These are phyloP conservation scores for Pseudogymnoascus sp. DNA, from an alignment of 2,329 filamentous ascomycete species.

Conservation along the genomic window DNA sequence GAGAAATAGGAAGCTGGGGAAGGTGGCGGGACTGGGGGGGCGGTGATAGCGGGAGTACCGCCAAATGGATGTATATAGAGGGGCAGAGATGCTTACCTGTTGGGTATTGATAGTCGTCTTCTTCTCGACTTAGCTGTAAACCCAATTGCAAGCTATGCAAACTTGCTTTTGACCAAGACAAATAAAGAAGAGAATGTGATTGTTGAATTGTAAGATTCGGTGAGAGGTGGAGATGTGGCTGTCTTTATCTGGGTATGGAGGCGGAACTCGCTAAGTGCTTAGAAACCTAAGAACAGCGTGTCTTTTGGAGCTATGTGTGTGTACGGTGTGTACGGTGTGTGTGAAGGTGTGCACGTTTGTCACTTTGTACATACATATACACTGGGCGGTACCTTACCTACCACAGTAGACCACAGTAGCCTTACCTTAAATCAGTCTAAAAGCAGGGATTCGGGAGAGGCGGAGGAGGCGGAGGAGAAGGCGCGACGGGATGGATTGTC, in stretches of 20 bases:
- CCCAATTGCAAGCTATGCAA: constrained; percentile 8
- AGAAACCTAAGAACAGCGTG: constrained; percentile 11
- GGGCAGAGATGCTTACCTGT: neutral
- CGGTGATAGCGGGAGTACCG: neutral
- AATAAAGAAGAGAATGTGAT: constrained; percentile 3
- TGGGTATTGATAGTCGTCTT: constrained; percentile 1
- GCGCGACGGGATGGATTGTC: neutral
- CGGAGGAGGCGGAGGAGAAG: neutral
- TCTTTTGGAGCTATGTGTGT: constrained; percentile 2
- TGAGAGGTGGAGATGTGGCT: neutral
- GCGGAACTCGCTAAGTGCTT: constrained; percentile 3
- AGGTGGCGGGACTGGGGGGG: constrained; percentile 5
- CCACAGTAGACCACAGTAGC: neutral
- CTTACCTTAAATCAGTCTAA: constrained; percentile 6
- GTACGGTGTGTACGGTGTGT: neutral
- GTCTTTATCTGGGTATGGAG: constrained; percentile 1
- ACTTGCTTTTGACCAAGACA: constrained; percentile 7
- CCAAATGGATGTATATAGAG: neutral
- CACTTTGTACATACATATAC: neutral
- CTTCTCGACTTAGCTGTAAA: constrained; percentile 3
- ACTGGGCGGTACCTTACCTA: neutral
- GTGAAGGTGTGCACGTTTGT: neutral
- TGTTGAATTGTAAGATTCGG: constrained; percentile 1
- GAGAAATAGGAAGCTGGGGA: neutral
- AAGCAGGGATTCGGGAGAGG: neutral